Conservation (phyloP, 805 yeast genomes). For the Zygoascus biomembranicola region DNA sequence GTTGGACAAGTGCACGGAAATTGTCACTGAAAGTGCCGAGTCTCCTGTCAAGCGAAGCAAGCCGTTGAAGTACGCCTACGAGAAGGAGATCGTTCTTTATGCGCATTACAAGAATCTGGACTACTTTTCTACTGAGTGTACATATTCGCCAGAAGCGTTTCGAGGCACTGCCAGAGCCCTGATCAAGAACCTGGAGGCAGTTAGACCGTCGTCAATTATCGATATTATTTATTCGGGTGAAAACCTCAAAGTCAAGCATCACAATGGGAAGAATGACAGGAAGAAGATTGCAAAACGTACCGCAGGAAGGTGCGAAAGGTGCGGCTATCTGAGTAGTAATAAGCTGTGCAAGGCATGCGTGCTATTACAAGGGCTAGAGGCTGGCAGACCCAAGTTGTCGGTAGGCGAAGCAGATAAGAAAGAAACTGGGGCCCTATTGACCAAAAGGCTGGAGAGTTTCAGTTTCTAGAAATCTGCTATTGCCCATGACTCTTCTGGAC, state of each 20-base stretch:
- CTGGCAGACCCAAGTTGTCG: slow-evolving; percentile 56
- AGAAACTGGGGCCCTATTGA: slow-evolving; percentile 9
- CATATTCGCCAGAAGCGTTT: slow-evolving; percentile 97
- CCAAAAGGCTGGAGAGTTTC: slow-evolving; percentile 43
- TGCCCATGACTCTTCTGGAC: too few relatives aligned
- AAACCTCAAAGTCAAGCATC: slow-evolving; percentile 46
- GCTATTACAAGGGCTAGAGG: slow-evolving; percentile 74
- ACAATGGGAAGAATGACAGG: slow-evolving; percentile 8
- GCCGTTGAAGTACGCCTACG: slow-evolving; percentile 93
- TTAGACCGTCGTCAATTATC: slow-evolving; percentile 86
- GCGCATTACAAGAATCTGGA: slow-evolving; percentile 95
- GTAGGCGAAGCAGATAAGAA: slow-evolving; percentile 43
- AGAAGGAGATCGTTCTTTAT: slow-evolving; percentile 92
- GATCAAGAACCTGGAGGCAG: slow-evolving; percentile 80
- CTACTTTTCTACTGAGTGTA: slow-evolving; percentile 94
- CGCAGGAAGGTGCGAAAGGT: slow-evolving; percentile 57
- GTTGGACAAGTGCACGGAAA: slow-evolving; percentile 77
- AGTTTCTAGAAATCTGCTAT: slow-evolving; percentile 39
- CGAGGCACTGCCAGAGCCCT: slow-evolving; percentile 94
- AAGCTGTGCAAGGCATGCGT: slow-evolving; percentile 89
- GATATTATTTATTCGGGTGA: slow-evolving; percentile 96
- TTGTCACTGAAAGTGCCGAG: slow-evolving; percentile 69
- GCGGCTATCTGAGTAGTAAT: slow-evolving; percentile 89
- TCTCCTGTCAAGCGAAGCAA: slow-evolving; percentile 90
- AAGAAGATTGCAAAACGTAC: background rate